Conservation (phyloP, 2,329 filamentous ascomycete species). For the Alternaria angustiovoidea region DNA sequence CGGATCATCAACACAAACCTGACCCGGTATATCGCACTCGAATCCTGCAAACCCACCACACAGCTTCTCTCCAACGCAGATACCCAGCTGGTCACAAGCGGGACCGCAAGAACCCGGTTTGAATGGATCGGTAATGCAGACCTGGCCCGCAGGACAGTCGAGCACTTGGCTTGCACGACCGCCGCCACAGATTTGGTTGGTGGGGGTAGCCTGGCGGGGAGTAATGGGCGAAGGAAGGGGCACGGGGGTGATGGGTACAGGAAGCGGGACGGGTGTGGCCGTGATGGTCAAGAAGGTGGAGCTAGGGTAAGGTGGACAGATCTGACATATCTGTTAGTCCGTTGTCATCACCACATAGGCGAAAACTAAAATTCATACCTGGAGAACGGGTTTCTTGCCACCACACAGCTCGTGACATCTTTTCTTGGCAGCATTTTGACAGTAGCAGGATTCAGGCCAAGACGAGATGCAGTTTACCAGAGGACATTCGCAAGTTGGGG, state of each 20-base stretch:
- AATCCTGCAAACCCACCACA: constrained; percentile 55
- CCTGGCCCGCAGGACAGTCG: constrained; percentile 24
- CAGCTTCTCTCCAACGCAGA: constrained; percentile 45
- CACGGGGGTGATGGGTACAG: background rate
- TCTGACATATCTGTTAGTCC: background rate
- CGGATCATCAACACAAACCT: constrained; percentile 55
- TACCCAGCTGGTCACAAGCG: constrained; percentile 42
- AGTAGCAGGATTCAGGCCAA: constrained; percentile 43
- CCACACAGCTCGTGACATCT: constrained; percentile 36
- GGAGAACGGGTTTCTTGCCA: constrained; percentile 21
- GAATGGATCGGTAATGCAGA: constrained; percentile 45
- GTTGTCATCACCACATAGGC: background rate
- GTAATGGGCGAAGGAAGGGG: constrained; percentile 2
- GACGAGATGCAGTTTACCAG: constrained; percentile 25
- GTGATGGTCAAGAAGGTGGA: background rate
- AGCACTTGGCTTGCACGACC: constrained; percentile 20
- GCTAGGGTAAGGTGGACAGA: constrained; percentile 3
- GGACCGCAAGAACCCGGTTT: constrained; percentile 45
- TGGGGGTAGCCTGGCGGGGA: constrained; percentile 16
- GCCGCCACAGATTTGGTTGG: constrained; percentile 39
- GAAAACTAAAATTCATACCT: constrained; percentile 8
- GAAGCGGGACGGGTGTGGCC: background rate
- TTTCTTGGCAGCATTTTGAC: constrained; percentile 32
- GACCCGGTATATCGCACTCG: constrained; percentile 39
- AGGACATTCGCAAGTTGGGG: constrained; percentile 33